Base-by-base conservation (phyloP, 345 rosid species). In the Brassica incana region DNA sequence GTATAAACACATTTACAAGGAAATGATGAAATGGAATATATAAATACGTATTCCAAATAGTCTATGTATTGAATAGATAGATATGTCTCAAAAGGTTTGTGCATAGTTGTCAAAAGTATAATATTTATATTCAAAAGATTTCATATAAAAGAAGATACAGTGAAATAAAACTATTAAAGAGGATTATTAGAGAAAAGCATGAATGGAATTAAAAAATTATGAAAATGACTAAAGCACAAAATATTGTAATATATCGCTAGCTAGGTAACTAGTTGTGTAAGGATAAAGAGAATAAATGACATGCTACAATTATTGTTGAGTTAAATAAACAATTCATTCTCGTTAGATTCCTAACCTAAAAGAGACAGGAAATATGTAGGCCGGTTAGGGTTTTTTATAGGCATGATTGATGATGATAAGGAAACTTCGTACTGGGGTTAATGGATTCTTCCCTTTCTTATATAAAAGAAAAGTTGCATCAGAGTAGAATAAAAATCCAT, bases 321-420 rank as follows among this genome's bases (percentile, higher is more conserved):
- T 62, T 63, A 71, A 52, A 50, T 36, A 74, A 81, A 76, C n/a
- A 59, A 76, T 64, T 63, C 38, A 71, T 65, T 61, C 77, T 60
- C 25, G 48, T 15, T 72, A 79, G 83, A 82, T 77, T 81, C 84
- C 84, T 81, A 78, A 72, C 81, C 84, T 81, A 77, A 81, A 81
- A 81, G 84, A 72, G 80, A 76, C 18, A 77, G 84, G 38, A 78
- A 74, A 70, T 61, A 70, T 61, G 48, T 60, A 30, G 67, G 77
- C 75, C 84, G 88, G 83, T 77, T 87, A 89, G 88, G 89, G 48
- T 40, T 40, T 45, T n/a, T 76, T 32, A 71, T 82, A 86, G 90
- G 79, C 72, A 71, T 84, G 48, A 40, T 40, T 40, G 48, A 40
- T 40, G 64, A 85, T 85, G 78, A 78, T 60, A 75, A 77, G 68